phyloP scores from a whole-genome alignment of 345 rosid species.

The Schrenkiella parvula region DNA sequence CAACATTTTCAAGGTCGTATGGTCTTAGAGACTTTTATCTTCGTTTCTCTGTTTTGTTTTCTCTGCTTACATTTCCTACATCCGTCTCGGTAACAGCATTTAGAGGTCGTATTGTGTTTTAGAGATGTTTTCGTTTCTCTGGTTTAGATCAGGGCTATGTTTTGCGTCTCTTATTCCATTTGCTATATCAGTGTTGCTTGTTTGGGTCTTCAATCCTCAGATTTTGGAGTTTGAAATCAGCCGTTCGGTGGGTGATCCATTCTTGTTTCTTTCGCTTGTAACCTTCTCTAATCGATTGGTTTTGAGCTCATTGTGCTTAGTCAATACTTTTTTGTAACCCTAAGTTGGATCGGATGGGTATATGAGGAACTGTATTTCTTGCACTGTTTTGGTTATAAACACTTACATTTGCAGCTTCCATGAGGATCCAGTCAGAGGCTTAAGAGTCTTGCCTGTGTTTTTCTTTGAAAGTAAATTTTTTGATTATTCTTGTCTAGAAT shows the following conservation, averaged over 20 bases:
- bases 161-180: background rate
- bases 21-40: background rate
- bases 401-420: background rate
- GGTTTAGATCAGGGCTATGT: background rate
- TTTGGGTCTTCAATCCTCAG: background rate
- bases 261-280: background rate
- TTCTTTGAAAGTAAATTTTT: background rate
- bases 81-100: background rate
- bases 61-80: no score
- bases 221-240: background rate
- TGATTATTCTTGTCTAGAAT: background rate
- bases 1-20: conserved; percentile 4
- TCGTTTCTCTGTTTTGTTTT: background rate
- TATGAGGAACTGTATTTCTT: background rate
- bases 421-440: background rate
- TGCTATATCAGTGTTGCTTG: background rate
- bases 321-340: background rate
- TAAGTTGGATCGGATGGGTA: background rate
- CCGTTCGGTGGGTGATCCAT: background rate
- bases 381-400: background rate
- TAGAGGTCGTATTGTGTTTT: background rate
- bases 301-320: background rate
- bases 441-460: background rate
- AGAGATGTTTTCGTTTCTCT: background rate
- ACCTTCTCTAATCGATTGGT: background rate